These are phyloP conservation scores for Grosmannia penicillata DNA, from an alignment of 2,329 filamentous ascomycete genomes.

Conservation along the genomic window DNA sequence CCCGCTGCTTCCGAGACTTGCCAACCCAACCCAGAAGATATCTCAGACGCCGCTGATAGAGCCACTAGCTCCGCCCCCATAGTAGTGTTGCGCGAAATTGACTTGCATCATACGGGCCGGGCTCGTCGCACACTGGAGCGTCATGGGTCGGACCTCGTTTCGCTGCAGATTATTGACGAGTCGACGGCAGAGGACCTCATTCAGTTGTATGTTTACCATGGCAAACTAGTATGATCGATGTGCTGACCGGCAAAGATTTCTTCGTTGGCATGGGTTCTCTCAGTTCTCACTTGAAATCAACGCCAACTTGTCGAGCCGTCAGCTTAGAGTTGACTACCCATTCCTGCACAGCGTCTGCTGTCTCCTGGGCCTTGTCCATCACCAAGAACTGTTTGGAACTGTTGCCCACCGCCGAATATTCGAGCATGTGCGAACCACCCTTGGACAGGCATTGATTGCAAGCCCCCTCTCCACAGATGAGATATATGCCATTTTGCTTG, in stretches of 20 bases:
- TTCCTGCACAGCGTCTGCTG: not conserved
- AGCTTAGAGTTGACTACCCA: not conserved
- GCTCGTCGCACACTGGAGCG: not conserved
- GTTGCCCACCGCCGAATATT: not conserved
- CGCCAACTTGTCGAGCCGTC: not conserved
- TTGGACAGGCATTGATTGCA: not conserved
- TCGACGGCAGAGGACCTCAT: not conserved
- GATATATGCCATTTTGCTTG: not conserved
- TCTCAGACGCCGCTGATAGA: not conserved
- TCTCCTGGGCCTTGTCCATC: not conserved
- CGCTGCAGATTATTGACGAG: not conserved
- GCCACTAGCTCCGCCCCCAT: not conserved
- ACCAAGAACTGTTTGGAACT: not conserved
- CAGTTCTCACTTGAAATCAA: not conserved
- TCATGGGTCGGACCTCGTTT: not conserved
- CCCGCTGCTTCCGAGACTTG: too few species aligned
- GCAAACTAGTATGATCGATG: not conserved
- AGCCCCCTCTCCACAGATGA: not conserved
- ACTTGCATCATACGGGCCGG: not conserved
- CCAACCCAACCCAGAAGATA: not conserved
- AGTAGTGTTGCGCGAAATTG: not conserved
- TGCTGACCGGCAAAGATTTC: not conserved
- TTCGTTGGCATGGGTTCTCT: not conserved
- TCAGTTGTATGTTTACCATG: not conserved
- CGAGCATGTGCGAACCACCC: not conserved